Evolutionary conservation across 1,284 basidiomycete species (phyloP).

Genomic region (Coriolopsis trogii): DNA sequence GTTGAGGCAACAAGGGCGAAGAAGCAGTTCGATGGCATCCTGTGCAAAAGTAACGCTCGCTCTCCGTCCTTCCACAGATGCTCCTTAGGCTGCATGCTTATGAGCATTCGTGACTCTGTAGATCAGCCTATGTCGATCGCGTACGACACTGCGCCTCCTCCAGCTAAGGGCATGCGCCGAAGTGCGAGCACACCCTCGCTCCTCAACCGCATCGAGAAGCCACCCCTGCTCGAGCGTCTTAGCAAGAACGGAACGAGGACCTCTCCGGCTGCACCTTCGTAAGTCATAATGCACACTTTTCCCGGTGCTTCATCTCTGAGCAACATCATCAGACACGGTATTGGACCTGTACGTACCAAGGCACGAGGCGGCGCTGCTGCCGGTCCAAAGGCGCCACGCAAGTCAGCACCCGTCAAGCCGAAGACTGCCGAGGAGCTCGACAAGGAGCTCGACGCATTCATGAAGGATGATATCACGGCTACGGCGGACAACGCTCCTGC

Average conservation of each 20-base stretch:
- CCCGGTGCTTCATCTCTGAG: background rate
- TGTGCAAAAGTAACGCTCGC: slow-evolving; percentile 76
- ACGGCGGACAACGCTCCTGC: slow-evolving; percentile 24
- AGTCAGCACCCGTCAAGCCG: slow-evolving; percentile 48
- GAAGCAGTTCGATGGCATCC: slow-evolving; percentile 86
- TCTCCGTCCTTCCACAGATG: slow-evolving; percentile 8
- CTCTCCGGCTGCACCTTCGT: slow-evolving; percentile 28
- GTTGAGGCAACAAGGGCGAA: slow-evolving; percentile 85
- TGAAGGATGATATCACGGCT: slow-evolving; percentile 63
- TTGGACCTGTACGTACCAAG: slow-evolving; percentile 45
- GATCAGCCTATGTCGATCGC: slow-evolving; percentile 83
- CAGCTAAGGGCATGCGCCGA: slow-evolving; percentile 40
- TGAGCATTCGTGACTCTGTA: slow-evolving; percentile 33
- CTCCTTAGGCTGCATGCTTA: background rate
- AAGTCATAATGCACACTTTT: slow-evolving; percentile 21
- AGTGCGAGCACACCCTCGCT: slow-evolving; percentile 55
- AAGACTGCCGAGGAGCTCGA: slow-evolving; percentile 87
- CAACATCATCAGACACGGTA: slow-evolving; percentile 24
- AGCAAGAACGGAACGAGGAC: slow-evolving; percentile 46
- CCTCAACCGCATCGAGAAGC: slow-evolving; percentile 66
- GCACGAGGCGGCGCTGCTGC: too few relatives aligned
- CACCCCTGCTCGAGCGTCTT: slow-evolving; percentile 61
- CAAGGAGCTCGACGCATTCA: slow-evolving; percentile 90
- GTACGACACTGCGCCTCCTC: slow-evolving; percentile 55
- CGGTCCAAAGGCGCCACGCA: slow-evolving; percentile 5